These are phyloP conservation scores for Coemansia sp. DNA, from an alignment of 192 early-diverging fungal species.

Conservation along the genomic window DNA sequence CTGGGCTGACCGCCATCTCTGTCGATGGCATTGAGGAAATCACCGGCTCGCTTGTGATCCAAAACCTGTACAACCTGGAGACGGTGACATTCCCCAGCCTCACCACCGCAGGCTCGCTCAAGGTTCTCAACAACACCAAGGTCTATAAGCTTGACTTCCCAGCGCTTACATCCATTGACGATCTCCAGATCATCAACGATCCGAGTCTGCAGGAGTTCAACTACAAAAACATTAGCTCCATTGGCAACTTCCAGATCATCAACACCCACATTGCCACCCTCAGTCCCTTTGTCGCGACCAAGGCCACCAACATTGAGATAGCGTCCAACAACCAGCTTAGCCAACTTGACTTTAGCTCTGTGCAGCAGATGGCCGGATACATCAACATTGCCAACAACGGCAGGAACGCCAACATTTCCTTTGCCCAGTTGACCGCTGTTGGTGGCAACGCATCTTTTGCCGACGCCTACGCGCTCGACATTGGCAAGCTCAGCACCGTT, in stretches of 20 bases:
- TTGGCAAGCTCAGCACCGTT: constrained; percentile 52
- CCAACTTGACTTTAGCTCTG: constrained; percentile 53
- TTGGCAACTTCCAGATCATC: constrained; percentile 55
- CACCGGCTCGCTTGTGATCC: constrained; percentile 52
- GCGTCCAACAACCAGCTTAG: constrained; percentile 59
- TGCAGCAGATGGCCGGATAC: constrained; percentile 52
- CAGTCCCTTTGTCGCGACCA: constrained; percentile 38
- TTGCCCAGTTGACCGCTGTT: constrained; percentile 56
- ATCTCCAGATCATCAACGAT: constrained; percentile 57
- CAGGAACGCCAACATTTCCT: constrained; percentile 43
- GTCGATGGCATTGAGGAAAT: constrained; percentile 46
- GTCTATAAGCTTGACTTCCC: constrained; percentile 50
- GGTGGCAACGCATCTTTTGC: constrained; percentile 63
- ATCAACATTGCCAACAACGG: constrained; percentile 62
- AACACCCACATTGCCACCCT: constrained; percentile 51
- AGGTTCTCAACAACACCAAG: constrained; percentile 60
- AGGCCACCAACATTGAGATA: constrained; percentile 55
- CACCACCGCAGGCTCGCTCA: constrained; percentile 40
- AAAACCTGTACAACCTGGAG: constrained; percentile 58
- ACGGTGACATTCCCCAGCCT: constrained; percentile 49
- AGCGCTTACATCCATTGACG: constrained; percentile 36
- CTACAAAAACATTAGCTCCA: constrained; percentile 50
- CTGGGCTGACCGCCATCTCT: constrained; percentile 21
- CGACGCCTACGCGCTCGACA: constrained; percentile 50
- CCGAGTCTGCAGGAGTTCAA: constrained; percentile 54